phyloP scores from a whole-genome alignment of 306 rosid genomes.

The Dryas alaskensis region DNA sequence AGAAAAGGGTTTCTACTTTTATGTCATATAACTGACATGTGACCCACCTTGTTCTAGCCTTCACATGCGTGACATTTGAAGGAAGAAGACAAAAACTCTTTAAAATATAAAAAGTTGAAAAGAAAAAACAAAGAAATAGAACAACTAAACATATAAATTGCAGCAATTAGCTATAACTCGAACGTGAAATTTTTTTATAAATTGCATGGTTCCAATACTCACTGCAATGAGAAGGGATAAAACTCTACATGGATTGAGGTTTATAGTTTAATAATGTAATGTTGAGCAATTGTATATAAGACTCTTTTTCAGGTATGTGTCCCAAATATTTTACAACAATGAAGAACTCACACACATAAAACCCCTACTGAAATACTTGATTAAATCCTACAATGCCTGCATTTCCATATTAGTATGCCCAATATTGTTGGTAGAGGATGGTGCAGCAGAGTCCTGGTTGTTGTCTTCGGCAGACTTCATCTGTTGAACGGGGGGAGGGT shows the following conservation, averaged over 20 bases:
- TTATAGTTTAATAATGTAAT: not conserved
- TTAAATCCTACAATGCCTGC: conserved; percentile 59
- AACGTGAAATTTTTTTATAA: not conserved
- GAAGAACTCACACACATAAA: conserved; percentile 5
- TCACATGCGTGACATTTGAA: too few relatives aligned
- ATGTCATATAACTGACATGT: too few relatives aligned
- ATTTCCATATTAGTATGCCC: conserved; percentile 74
- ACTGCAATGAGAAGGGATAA: not conserved
- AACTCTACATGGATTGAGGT: not conserved
- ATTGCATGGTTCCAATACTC: not conserved
- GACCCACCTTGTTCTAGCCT: too few relatives aligned
- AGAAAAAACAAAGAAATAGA: not conserved
- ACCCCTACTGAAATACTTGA: conserved; percentile 11
- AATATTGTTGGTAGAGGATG: conserved; percentile 46
- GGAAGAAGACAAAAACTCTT: conserved; percentile 20
- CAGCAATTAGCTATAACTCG: not conserved
- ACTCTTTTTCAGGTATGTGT: conserved; percentile 1
- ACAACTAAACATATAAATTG: not conserved
- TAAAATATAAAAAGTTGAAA: not conserved
- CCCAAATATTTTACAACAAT: conserved; percentile 11
- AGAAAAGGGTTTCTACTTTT: too few relatives aligned
- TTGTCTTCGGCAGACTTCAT: conserved; percentile 57
- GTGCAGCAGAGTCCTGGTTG: conserved; percentile 34
- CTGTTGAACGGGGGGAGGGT: conserved; percentile 84
- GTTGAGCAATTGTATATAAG: not conserved